Evolutionary conservation across 768 basidiomycete genomes (phyloP).

Genomic region (Tricholoma sp.): DNA sequence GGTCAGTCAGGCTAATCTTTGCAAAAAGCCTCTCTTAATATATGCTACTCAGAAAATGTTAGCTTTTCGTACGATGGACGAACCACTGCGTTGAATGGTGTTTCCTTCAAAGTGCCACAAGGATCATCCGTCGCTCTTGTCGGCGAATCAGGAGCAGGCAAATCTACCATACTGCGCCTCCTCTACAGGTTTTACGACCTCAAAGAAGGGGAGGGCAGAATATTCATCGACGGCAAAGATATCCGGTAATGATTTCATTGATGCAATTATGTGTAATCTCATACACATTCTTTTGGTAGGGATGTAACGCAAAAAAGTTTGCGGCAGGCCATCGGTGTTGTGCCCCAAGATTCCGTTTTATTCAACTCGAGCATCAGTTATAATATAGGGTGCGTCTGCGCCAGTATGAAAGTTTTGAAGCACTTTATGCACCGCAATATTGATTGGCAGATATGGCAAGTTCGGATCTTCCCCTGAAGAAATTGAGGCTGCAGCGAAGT

Average conservation of each 20-base stretch:
- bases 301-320: slow-evolving; percentile 80
- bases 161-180: slow-evolving; percentile 80
- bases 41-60: slow-evolving; percentile 59
- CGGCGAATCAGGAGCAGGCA: slow-evolving; percentile 77
- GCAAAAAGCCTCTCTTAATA: slow-evolving; percentile 1
- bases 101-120: slow-evolving; percentile 87
- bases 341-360: slow-evolving; percentile 79
- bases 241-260: slow-evolving; percentile 39
- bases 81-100: slow-evolving; percentile 60
- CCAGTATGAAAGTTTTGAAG: background rate
- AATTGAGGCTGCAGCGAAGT: slow-evolving; percentile 71
- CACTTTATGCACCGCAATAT: background rate
- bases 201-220: slow-evolving; percentile 69
- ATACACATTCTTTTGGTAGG: slow-evolving; percentile 25
- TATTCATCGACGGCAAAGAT: slow-evolving; percentile 82
- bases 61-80: slow-evolving; percentile 80
- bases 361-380: slow-evolving; percentile 70
- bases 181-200: slow-evolving; percentile 93
- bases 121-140: slow-evolving; percentile 88
- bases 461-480: slow-evolving; percentile 66
- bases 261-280: background rate
- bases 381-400: slow-evolving; percentile 56
- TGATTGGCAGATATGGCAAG: slow-evolving; percentile 59
- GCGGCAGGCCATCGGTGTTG: slow-evolving; percentile 79
- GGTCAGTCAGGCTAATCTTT: slow-evolving; percentile 37